Evolutionary conservation across 768 basidiomycete species (phyloP).

Genomic region (Fibroporia radiculosa): DNA sequence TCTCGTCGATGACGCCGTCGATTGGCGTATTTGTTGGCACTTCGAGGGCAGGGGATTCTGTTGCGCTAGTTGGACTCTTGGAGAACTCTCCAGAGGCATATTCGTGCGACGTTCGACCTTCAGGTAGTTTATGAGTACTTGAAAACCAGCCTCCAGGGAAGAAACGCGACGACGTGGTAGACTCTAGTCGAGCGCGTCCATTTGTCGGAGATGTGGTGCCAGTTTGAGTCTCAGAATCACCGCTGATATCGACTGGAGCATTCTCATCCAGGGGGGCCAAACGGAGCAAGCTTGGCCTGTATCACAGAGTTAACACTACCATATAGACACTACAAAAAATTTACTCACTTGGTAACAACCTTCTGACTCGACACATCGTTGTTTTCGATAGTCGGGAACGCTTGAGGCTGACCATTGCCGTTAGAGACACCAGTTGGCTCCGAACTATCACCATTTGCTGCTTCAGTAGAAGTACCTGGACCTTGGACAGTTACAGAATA

Average conservation of each 20-base stretch:
- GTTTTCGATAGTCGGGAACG: constrained; percentile 12
- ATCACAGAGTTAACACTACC: not conserved
- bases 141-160: constrained; percentile 50
- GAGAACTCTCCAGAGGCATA: constrained; percentile 42
- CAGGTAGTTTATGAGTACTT: constrained; percentile 29
- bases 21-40: constrained; percentile 15
- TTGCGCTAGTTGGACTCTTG: constrained; percentile 6
- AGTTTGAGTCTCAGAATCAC: constrained; percentile 10
- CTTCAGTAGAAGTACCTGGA: constrained; percentile 12
- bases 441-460: constrained; percentile 1
- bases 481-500: constrained; percentile 31
- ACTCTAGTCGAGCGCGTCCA: constrained; percentile 36
- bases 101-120: constrained; percentile 41
- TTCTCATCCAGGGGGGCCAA: constrained; percentile 18
- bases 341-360: constrained; percentile 11
- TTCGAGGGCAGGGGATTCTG: constrained; percentile 11
- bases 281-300: constrained; percentile 18
- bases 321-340: no score
- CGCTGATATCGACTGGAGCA: constrained; percentile 10
- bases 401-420: no score
- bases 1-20: constrained; percentile 14
- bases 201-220: constrained; percentile 11
- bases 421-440: not conserved
- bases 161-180: constrained; percentile 47
- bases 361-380: constrained; percentile 1